A percentile compares a stretch with the other conserved stretches of the same genome.
Conservation (phyloP, 1,284 basidiomycete species). For the Pseudozyma hubeiensis region DNA sequence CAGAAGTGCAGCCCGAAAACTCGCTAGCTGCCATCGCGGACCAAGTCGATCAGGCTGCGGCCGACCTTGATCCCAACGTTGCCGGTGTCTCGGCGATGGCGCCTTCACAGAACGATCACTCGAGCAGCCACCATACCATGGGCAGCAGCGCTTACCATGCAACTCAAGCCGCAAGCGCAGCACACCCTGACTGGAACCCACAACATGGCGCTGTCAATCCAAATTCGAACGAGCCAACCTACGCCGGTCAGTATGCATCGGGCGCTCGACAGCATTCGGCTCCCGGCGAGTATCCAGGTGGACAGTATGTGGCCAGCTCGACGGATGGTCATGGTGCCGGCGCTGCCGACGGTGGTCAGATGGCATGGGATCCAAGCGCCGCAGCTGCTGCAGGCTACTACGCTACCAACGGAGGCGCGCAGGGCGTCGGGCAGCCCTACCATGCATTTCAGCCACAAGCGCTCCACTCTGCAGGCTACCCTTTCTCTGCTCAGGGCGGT, state of each 20-base stretch:
- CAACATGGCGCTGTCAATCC: slow-evolving; percentile 1
- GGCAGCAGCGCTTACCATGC: slow-evolving; percentile 17
- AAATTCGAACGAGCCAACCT: slow-evolving; percentile 1
- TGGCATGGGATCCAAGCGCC: slow-evolving; percentile 36
- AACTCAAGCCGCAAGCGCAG: slow-evolving; percentile 1
- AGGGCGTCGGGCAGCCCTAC: slow-evolving; percentile 6
- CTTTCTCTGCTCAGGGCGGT: slow-evolving; percentile 21
- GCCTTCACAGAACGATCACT: slow-evolving; percentile 20
- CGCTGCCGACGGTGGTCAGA: slow-evolving; percentile 12
- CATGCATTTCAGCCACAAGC: slow-evolving; percentile 40
- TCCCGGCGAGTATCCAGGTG: slow-evolving; percentile 33
- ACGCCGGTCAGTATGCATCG: slow-evolving; percentile 24
- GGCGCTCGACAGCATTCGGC: slow-evolving; percentile 44
- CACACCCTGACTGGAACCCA: slow-evolving; percentile 27
- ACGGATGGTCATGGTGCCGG: slow-evolving; percentile 23
- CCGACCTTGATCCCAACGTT: slow-evolving; percentile 42
- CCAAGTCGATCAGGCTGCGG: slow-evolving; percentile 56
- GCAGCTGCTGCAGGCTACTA: slow-evolving; percentile 29
- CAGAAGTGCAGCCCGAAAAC: slow-evolving; percentile 58
- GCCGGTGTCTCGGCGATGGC: slow-evolving; percentile 1
- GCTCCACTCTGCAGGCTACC: slow-evolving; percentile 33
- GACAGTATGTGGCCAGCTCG: slow-evolving; percentile 18
- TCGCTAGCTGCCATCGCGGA: slow-evolving; percentile 58
- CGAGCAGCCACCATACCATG: slow-evolving; percentile 19
- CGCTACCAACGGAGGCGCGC: slow-evolving; percentile 6